Evolutionary conservation across 169 alveolate genomes (phyloP).

Genomic region (Sarcocystis neurona): DNA sequence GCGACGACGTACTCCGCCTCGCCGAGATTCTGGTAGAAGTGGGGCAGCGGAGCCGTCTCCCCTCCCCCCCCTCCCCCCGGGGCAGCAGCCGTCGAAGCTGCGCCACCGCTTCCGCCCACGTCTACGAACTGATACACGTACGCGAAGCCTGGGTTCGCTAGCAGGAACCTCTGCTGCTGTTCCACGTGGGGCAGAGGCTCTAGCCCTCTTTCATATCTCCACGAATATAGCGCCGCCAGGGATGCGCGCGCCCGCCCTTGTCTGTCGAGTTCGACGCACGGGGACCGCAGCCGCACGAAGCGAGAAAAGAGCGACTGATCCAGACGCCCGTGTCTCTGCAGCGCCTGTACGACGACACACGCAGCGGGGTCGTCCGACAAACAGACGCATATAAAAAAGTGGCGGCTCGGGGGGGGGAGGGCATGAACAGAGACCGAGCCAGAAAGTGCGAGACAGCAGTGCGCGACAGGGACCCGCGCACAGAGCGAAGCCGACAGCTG

Average conservation of each 20-base stretch:
- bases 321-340: slow-evolving; percentile 78
- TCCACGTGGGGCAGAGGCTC: slow-evolving; percentile 69
- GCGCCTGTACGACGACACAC: slow-evolving; percentile 45
- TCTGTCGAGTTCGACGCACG: slow-evolving; percentile 77
- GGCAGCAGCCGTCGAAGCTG: slow-evolving; percentile 88
- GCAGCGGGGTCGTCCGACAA: neutral
- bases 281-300: slow-evolving; percentile 83
- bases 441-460: too few relatives aligned
- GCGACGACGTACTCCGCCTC: slow-evolving; percentile 93
- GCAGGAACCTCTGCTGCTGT: slow-evolving; percentile 48
- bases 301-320: slow-evolving; percentile 84
- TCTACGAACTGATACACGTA: slow-evolving; percentile 84
- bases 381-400: too few relatives aligned
- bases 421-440: neutral
- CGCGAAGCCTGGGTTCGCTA: slow-evolving; percentile 73
- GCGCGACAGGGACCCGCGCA: too few relatives aligned
- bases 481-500: too few relatives aligned
- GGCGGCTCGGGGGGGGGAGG: neutral
- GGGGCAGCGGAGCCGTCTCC: slow-evolving; percentile 87
- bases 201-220: slow-evolving; percentile 80
- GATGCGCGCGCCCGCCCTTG: slow-evolving; percentile 91
- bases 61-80: slow-evolving; percentile 75
- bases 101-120: slow-evolving; percentile 76
- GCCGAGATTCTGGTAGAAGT: slow-evolving; percentile 90
- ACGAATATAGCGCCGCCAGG: slow-evolving; percentile 85